A percentile compares a stretch with the other conserved stretches of the same genome.
phyloP scores from a whole-genome alignment of 257 asterid species.

The Jasminum sambac region DNA sequence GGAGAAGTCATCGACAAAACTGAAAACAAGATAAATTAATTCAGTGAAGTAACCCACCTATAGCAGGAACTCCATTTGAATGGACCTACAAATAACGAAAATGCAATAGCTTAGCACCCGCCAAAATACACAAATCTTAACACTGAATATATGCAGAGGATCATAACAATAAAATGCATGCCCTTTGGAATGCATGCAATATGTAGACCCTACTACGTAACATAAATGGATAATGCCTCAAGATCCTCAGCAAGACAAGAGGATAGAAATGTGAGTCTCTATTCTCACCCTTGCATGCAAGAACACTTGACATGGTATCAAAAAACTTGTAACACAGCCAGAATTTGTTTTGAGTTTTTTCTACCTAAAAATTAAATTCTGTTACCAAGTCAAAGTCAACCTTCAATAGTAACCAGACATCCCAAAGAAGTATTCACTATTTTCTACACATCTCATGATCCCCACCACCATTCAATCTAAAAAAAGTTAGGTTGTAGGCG shows the following conservation, averaged over 20 bases:
- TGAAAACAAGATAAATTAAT: not conserved
- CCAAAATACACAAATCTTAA: not conserved
- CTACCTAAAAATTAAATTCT: too few species aligned
- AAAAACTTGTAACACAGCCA: not conserved
- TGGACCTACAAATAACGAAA: slow-evolving; percentile 42
- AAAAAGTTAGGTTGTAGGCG: too few species aligned
- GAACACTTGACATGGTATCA: not conserved
- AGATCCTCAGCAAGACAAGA: not conserved
- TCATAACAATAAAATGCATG: slow-evolving; percentile 15
- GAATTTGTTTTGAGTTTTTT: too few species aligned
- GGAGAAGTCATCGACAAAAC: not conserved
- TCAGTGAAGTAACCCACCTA: slow-evolving; percentile 48
- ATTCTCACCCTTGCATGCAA: slow-evolving; percentile 3
- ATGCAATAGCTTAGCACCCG: slow-evolving; percentile 30
- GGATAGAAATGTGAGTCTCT: not conserved
- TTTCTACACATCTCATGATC: too few species aligned
- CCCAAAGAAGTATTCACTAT: too few species aligned
- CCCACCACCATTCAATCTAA: too few species aligned
- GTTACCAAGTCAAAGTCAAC: too few species aligned
- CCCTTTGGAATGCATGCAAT: slow-evolving; percentile 2
- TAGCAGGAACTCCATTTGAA: slow-evolving; percentile 51
- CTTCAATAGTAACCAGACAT: too few species aligned
- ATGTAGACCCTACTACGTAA: not conserved
- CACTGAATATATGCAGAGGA: not conserved
- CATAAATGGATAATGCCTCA: not conserved